Percentiles rank a stretch among this genome's conserved stretches.
phyloP scores from a whole-genome alignment of 2,329 filamentous ascomycete species.

The Fusarium phyllophilum region DNA sequence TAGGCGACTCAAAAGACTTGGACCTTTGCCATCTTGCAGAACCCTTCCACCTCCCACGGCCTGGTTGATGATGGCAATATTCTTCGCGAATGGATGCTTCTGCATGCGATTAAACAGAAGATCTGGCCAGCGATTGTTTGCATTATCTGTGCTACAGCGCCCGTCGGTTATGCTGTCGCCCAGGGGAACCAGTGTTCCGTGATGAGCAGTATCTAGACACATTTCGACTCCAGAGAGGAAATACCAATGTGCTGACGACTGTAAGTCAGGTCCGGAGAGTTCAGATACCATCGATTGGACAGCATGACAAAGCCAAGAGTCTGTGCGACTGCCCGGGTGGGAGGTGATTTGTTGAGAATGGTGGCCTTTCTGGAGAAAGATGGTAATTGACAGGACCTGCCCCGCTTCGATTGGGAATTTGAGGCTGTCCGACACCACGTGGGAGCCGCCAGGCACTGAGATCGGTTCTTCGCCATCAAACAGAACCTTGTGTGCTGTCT shows the following conservation, averaged over 20 bases:
- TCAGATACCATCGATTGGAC: neutral
- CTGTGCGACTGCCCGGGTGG: neutral
- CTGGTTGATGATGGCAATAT: neutral
- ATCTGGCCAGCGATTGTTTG: neutral
- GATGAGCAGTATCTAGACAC: neutral
- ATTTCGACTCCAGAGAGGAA: neutral
- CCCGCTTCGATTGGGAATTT: neutral
- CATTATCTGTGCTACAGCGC: neutral
- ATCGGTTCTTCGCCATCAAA: neutral
- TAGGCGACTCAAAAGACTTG: neutral
- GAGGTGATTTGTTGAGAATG: neutral
- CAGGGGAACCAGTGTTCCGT: neutral
- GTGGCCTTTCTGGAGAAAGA: neutral
- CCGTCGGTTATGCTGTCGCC: neutral
- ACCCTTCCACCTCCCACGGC: neutral
- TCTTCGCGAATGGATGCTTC: neutral
- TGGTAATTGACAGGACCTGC: neutral
- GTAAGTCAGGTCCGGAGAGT: neutral
- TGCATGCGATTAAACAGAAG: neutral
- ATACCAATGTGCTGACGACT: neutral
- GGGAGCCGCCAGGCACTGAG: neutral
- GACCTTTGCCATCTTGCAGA: neutral
- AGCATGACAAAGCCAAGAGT: neutral
- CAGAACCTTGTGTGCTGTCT: neutral
- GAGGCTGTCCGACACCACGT: neutral